Percentiles rank a stretch among this genome's conserved stretches.
phyloP scores from a whole-genome alignment of 371 early-diverging fungal species.

The Mortierella sp. region DNA sequence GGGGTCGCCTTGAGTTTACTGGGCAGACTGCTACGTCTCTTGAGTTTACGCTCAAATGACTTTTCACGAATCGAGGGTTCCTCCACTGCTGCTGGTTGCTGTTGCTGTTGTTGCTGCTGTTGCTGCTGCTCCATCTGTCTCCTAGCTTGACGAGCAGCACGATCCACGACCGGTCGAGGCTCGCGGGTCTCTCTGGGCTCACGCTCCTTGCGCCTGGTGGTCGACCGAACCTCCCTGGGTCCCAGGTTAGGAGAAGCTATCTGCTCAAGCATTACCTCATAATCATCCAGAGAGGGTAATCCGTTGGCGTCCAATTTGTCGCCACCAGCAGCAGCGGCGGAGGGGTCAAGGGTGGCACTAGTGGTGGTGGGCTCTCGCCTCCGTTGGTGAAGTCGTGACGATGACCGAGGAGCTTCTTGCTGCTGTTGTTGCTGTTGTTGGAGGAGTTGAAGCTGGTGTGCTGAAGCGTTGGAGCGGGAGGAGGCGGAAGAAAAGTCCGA shows the following conservation, averaged over 20 bases:
- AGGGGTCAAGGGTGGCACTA: not conserved
- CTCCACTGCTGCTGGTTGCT: not conserved
- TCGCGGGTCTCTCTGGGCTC: constrained; percentile 26
- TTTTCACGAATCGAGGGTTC: not conserved
- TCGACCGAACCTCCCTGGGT: constrained; percentile 26
- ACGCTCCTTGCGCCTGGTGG: constrained; percentile 33
- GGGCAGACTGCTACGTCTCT: constrained; percentile 51
- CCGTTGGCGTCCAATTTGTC: constrained; percentile 11
- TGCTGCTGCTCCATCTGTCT: constrained; percentile 5
- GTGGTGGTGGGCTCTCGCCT: constrained; percentile 26
- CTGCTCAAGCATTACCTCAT: constrained; percentile 49
- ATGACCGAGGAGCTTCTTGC: constrained; percentile 13
- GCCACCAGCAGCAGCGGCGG: not conserved
- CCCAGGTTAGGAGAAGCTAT: constrained; percentile 44
- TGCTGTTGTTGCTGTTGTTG: constrained; percentile 10
- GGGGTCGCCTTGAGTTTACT: constrained; percentile 37
- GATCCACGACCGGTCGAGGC: constrained; percentile 2
- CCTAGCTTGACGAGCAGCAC: constrained; percentile 20
- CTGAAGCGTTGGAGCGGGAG: constrained; percentile 6
- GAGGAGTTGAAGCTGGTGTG: not conserved
- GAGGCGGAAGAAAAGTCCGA: constrained; percentile 11
- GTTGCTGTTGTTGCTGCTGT: constrained; percentile 5
- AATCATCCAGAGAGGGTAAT: constrained; percentile 45
- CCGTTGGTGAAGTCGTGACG: constrained; percentile 20
- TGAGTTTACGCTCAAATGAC: constrained; percentile 30